These are phyloP conservation scores for Ganoderma resinaceum DNA, from an alignment of 1,284 basidiomycete genomes.

Conservation along the genomic window DNA sequence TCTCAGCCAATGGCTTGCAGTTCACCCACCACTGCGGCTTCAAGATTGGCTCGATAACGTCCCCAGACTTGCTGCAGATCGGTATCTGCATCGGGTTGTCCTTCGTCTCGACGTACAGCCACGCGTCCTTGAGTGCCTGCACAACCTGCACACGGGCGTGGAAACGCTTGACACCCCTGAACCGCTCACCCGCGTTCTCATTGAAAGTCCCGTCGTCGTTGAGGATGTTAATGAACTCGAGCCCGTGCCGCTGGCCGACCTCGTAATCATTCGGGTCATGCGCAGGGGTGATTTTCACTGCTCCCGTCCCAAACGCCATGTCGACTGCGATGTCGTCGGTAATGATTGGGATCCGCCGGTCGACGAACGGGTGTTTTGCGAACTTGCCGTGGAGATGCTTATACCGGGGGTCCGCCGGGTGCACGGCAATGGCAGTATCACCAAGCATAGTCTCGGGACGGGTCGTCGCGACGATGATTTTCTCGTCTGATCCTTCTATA, in stretches of 20 bases:
- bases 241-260: slow-evolving; percentile 87
- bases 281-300: slow-evolving; percentile 99
- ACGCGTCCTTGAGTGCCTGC: slow-evolving; percentile 85
- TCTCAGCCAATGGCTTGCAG: slow-evolving; percentile 92
- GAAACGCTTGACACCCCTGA: slow-evolving; percentile 97
- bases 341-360: slow-evolving; percentile 90
- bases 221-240: slow-evolving; percentile 95
- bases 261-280: slow-evolving; percentile 99
- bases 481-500: slow-evolving; percentile 91
- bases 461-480: slow-evolving; percentile 94
- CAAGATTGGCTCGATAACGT: slow-evolving; percentile 94
- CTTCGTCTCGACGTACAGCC: slow-evolving; percentile 90
- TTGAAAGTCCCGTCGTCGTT: slow-evolving; percentile 99
- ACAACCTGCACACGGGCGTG: slow-evolving; percentile 90
- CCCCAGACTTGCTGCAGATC: slow-evolving; percentile 95
- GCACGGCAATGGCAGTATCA: slow-evolving; percentile 97
- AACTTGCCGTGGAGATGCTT: slow-evolving; percentile 96
- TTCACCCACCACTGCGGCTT: slow-evolving; percentile 99
- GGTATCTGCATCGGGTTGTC: slow-evolving; percentile 97
- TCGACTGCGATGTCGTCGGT: slow-evolving; percentile 85
- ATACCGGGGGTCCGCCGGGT: slow-evolving; percentile 95
- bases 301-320: slow-evolving; percentile 97
- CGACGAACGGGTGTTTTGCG: slow-evolving; percentile 90
- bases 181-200: slow-evolving; percentile 84
- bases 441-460: slow-evolving; percentile 99